A percentile compares a stretch with the other conserved stretches of the same genome.
phyloP scores from a whole-genome alignment of 768 basidiomycete species.

The Tephrocybe sp. region DNA sequence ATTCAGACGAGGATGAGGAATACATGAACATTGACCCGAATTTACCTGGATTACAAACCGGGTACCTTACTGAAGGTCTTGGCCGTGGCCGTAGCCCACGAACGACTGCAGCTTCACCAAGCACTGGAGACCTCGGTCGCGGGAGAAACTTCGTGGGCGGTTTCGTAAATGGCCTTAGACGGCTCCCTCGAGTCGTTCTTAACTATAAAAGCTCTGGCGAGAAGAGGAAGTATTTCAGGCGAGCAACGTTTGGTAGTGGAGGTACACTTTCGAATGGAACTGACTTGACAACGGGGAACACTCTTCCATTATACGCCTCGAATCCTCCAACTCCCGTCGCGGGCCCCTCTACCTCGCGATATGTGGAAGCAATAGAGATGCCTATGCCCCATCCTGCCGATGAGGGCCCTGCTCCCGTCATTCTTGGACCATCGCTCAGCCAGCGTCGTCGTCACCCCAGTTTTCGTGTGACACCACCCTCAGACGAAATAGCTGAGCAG shows the following conservation, averaged over 20 bases:
- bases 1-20: slow-evolving; percentile 29
- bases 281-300: slow-evolving; percentile 30
- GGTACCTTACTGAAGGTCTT: slow-evolving; percentile 16
- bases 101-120: background rate
- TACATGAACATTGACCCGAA: slow-evolving; percentile 26
- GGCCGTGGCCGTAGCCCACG: slow-evolving; percentile 13
- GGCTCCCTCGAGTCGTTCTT: slow-evolving; percentile 30
- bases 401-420: slow-evolving; percentile 1
- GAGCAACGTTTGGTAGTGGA: slow-evolving; percentile 24
- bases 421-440: slow-evolving; percentile 19
- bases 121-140: background rate
- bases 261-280: slow-evolving; percentile 25
- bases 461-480: slow-evolving; percentile 30
- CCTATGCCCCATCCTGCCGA: slow-evolving; percentile 24
- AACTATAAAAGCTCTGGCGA: slow-evolving; percentile 25
- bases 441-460: slow-evolving; percentile 25
- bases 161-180: slow-evolving; percentile 33
- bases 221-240: slow-evolving; percentile 20
- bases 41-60: slow-evolving; percentile 13
- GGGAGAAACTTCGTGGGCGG: slow-evolving; percentile 34
- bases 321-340: slow-evolving; percentile 36
- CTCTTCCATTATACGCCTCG: slow-evolving; percentile 33
- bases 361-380: slow-evolving; percentile 32
- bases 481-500: slow-evolving; percentile 23
- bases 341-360: slow-evolving; percentile 31